Evolutionary conservation across 805 yeast genomes (phyloP).

Genomic region (Zygoascus flipseniorum): DNA sequence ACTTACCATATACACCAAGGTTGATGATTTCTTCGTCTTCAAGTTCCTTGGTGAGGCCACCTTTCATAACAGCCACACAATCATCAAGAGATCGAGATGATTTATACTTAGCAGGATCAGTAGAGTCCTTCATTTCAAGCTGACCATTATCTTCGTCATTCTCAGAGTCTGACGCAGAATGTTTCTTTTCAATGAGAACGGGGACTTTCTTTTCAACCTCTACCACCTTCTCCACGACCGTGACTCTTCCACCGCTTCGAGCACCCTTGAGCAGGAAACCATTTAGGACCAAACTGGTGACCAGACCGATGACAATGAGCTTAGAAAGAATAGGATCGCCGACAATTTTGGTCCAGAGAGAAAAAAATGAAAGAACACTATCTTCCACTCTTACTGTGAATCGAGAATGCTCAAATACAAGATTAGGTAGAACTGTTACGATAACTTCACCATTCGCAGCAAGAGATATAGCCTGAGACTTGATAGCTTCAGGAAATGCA

Average conservation of each 20-base stretch:
- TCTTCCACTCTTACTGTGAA: conserved; percentile 54
- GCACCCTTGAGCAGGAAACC: conserved; percentile 81
- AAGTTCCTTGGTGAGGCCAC: conserved; percentile 61
- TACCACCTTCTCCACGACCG: conserved; percentile 26
- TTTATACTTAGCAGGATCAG: conserved; percentile 2
- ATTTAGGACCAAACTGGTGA: conserved; percentile 70
- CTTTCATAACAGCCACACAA: conserved; percentile 51
- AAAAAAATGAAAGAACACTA: conserved; percentile 40
- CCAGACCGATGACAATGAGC: conserved; percentile 60
- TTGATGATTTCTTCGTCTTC: conserved; percentile 64
- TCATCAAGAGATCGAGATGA: conserved; percentile 42
- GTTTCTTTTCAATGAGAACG: conserved; percentile 19
- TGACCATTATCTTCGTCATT: conserved; percentile 31
- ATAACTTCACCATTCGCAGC: conserved; percentile 7
- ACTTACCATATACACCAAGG: conserved; percentile 63
- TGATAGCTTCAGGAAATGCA: conserved; percentile 4
- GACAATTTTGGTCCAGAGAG: conserved; percentile 55
- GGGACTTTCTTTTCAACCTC: conserved; percentile 28
- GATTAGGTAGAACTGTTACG: conserved; percentile 30
- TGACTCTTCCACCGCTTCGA: conserved; percentile 21
- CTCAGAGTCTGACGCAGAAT: conserved; percentile 14
- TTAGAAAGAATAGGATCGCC: conserved; percentile 77
- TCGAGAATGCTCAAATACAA: conserved; percentile 27
- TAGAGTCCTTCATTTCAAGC: conserved; percentile 13
- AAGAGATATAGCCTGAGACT: conserved; percentile 8